phyloP scores from a whole-genome alignment of 2,329 filamentous ascomycete species.

The Fusarium hainanense region DNA sequence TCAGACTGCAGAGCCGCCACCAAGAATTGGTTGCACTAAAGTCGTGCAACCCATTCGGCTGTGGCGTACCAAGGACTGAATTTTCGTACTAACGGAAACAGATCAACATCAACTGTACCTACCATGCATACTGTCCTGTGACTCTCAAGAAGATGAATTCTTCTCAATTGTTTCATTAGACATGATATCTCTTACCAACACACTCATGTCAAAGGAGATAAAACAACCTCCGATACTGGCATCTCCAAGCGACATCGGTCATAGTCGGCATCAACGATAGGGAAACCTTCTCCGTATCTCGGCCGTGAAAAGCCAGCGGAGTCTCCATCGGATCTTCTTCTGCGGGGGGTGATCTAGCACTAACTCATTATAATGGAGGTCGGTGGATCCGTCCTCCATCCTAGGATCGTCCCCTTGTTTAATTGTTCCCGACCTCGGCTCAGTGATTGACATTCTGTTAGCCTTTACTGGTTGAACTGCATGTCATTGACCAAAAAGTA shows the following conservation, averaged over 20 bases:
- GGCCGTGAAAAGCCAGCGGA: constrained; percentile 31
- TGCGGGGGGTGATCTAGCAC: constrained; percentile 28
- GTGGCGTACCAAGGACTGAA: constrained; percentile 22
- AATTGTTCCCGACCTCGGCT: constrained; percentile 38
- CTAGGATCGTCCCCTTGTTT: constrained; percentile 10
- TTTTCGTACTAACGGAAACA: constrained; percentile 2
- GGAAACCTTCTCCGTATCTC: constrained; percentile 26
- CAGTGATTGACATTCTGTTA: constrained; percentile 20
- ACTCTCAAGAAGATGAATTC: background rate
- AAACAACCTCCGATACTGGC: constrained; percentile 19
- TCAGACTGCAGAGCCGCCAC: constrained; percentile 25
- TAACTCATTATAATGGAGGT: constrained; percentile 6
- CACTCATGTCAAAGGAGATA: constrained; percentile 4
- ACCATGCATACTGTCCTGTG: background rate
- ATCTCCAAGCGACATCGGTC: constrained; percentile 36
- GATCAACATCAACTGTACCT: background rate
- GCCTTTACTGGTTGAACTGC: constrained; percentile 5
- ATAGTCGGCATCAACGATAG: constrained; percentile 1
- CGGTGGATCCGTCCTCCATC: constrained; percentile 11
- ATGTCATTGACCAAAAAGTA: background rate
- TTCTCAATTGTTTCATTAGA: background rate
- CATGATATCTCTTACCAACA: background rate
- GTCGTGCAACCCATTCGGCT: constrained; percentile 18
- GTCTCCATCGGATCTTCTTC: constrained; percentile 10
- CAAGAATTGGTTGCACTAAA: background rate